Evolutionary conservation across 2,329 filamentous ascomycete genomes (phyloP), one percentile per base, ranked within the genome.

Genomic region (Colletotrichum endophyticum): DNA sequence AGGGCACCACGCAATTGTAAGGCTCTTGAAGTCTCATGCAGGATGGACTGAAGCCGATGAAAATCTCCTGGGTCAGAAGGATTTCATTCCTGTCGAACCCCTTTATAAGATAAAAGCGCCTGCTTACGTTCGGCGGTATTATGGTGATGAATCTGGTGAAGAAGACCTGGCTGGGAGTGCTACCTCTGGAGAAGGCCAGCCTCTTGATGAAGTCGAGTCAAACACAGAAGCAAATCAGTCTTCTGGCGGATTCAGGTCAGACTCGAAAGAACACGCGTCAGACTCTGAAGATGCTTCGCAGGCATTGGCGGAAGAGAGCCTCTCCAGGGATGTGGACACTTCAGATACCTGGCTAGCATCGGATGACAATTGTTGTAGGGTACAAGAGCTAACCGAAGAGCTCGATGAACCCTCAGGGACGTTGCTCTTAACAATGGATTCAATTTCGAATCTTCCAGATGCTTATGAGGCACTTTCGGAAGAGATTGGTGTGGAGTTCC

Each of bases 371-470:
- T 3, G 0, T n/a, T 5, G 8, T 2, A n/a, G 19, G 39, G 19
- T 7, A n/a, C 5, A n/a, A 22, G 19, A 22, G 19, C 39, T 12
- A 0, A 2, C 19, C 2, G 9, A 49, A 0, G 19, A 22, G n/a
- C 44, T 22, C 44, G n/a, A 49, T 49, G 11, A 49, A 13, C 6
- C 44, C 11, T 13, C 44, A 3, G 44, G 13, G 6, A 3, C 3
- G 0, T 49, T 7, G 1, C 5, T 7, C 0, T 49, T 11, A 13
- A 49, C 5, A 1, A 12, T 7, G 0, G 6, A 3, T 5, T 9
- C 9, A 2, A 7, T 13, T 2, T 13, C 3, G 19, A 7, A 7
- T 13, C 19, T 49, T 2, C 11, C 44, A 2, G n/a, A 22, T 22
- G 44, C 39, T 7, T 49, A 49, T 49, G 39, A n/a, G 9, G 6